Conservation (phyloP, 106 monocot species). For the Platanthera guangdongensis region DNA sequence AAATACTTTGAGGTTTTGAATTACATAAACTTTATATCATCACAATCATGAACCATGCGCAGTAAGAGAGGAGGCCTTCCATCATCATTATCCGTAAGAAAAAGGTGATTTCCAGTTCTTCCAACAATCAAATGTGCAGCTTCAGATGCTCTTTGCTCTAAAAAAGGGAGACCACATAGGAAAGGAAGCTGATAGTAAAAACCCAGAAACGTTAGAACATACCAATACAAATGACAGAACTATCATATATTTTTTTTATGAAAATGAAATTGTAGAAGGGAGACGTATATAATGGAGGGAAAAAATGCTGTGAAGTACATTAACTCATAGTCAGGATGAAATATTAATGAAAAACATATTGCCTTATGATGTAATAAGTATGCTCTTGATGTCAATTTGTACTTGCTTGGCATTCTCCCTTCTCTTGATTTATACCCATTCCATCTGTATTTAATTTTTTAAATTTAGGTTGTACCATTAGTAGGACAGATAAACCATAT, state of each 20-base stretch:
- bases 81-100: conserved; percentile 67
- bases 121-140: conserved; percentile 73
- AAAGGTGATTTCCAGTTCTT: conserved; percentile 68
- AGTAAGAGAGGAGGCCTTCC: conserved; percentile 60
- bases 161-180: conserved; percentile 55
- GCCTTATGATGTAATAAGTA: too few species aligned
- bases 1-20: background rate
- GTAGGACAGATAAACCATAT: too few species aligned
- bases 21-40: conserved; percentile 65
- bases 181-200: conserved; percentile 43
- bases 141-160: conserved; percentile 52
- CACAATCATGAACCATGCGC: conserved; percentile 54
- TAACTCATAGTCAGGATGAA: too few species aligned
- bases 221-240: background rate
- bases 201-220: background rate
- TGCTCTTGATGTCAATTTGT: too few species aligned
- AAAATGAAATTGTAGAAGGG: background rate
- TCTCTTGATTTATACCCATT: too few species aligned
- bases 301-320: too few species aligned
- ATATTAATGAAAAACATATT: too few species aligned
- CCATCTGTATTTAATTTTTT: too few species aligned
- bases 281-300: background rate
- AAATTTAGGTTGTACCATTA: too few species aligned
- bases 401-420: too few species aligned
- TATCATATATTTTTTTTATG: background rate